Base-by-base conservation (phyloP, 148 eudicot genomes). In the Diospyros kaki region DNA sequence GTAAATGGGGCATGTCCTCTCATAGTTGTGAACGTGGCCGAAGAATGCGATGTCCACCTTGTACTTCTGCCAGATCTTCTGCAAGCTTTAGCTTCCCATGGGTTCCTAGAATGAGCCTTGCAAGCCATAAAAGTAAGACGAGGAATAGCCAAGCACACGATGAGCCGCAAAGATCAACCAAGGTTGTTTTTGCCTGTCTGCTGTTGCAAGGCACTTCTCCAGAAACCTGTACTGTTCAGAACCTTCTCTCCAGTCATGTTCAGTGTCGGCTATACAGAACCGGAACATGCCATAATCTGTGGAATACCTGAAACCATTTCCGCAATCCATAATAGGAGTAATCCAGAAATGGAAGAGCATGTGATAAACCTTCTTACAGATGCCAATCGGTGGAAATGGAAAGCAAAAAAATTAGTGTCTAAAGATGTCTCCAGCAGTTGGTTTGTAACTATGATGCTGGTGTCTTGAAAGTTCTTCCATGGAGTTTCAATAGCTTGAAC, bases 181-280 rank as follows among this genome's bases (percentile, higher is more conserved):
- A n/a, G 93, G 93, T 71, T 91, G 97, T 53, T 86, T 89, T 73
- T 86, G 81, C 68, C 93, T 82, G 66, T 91, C 97, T 41, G 70
- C 90, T 10, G 90, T 72, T 71, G 97, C 86, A 67, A 89, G 79
- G 69, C 97, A 91, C 42, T 85, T 68, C 76, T 89, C 90, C 4
- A 91, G 86, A 78, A 91, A 91, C 73, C 75, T 81, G 82, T 89
- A 89, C 62, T 91, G 97, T 69, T 91, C 92, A 5, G 89, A 80
- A 59, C 97, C 97, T 76, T 87, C 89, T 68, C 92, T 83, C 93
- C 97, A 91, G 73, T 91, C 97, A 79, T 91, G 93, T 81, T 91
- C 97, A 14, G 78, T 83, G 74, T 91, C 97, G 64, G 90, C 93
- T 85, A 91, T 84, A 81, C 97, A 91, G 83, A 91, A 91, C 40